These are phyloP conservation scores for Deinandra increscens DNA, from an alignment of 129 eudicot species.

Conservation along the genomic window DNA sequence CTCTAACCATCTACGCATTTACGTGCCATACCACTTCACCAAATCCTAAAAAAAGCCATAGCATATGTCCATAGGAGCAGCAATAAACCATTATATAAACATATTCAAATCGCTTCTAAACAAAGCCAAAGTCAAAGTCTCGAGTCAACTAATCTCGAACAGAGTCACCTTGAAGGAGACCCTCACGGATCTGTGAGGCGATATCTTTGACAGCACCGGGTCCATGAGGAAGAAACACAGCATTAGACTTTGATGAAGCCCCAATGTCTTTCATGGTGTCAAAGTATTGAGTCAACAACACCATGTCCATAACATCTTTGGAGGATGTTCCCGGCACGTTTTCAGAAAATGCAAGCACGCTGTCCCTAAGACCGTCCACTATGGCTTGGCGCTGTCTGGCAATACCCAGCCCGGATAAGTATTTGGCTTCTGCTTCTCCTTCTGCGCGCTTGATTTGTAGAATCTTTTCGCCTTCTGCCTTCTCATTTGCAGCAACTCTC, in stretches of 20 bases:
- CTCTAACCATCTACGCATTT: background rate
- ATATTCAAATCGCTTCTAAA: background rate
- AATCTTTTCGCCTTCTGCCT: conserved; percentile 77
- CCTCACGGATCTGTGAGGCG: conserved; percentile 67
- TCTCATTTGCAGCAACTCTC: conserved; percentile 73
- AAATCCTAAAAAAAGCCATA: conserved; percentile 1
- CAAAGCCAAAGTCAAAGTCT: background rate
- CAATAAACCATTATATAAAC: background rate
- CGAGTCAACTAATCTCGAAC: conserved; percentile 1
- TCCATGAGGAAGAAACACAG: conserved; percentile 71
- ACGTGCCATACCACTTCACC: background rate
- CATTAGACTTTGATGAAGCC: conserved; percentile 62
- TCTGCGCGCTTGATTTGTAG: conserved; percentile 71
- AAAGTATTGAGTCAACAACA: conserved; percentile 66
- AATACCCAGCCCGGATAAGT: conserved; percentile 66
- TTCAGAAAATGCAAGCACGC: conserved; percentile 61
- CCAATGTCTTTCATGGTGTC: conserved; percentile 85
- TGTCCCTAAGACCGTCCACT: conserved; percentile 71
- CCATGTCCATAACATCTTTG: conserved; percentile 79
- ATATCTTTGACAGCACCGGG: conserved; percentile 73
- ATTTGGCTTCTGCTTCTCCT: conserved; percentile 82
- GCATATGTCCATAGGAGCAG: background rate
- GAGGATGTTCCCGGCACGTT: conserved; percentile 71
- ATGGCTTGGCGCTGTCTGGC: conserved; percentile 77
- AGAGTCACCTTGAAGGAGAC: conserved; percentile 51